These are phyloP conservation scores for Mucor saturninus DNA, from an alignment of 371 early-diverging fungal genomes.

Conservation along the genomic window DNA sequence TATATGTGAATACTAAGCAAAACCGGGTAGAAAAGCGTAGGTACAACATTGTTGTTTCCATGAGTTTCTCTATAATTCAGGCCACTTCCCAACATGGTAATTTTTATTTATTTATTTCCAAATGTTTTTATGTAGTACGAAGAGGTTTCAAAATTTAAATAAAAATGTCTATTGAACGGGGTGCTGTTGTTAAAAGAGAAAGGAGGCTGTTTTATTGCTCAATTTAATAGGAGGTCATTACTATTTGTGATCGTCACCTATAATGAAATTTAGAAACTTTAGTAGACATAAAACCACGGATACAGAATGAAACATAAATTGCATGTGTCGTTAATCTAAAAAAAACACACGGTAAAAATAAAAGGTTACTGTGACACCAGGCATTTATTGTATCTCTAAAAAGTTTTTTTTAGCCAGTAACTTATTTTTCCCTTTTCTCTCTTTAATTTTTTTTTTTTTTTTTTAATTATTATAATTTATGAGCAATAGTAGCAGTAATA, in stretches of 20 bases:
- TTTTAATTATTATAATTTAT: slow-evolving; percentile 2
- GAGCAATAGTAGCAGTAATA: not conserved
- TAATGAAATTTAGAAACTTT: not conserved
- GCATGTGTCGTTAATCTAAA: too few species aligned
- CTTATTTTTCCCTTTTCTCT: slow-evolving; percentile 5
- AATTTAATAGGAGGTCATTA: too few species aligned
- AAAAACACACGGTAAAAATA: not conserved
- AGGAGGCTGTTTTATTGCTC: too few species aligned
- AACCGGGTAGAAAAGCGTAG: too few species aligned
- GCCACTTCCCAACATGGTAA: not conserved
- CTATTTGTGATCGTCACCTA: too few species aligned
- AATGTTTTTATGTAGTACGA: not conserved
- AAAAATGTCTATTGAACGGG: too few species aligned
- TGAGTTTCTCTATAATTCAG: too few species aligned
- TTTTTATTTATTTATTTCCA: not conserved
- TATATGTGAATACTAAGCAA: too few species aligned
- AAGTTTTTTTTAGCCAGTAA: slow-evolving; percentile 3
- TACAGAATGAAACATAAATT: too few species aligned
- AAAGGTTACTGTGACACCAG: slow-evolving; percentile 1
- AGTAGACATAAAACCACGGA: not conserved
- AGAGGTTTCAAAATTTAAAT: too few species aligned
- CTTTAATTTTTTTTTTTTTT: slow-evolving; percentile 2
- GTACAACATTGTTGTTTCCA: too few species aligned
- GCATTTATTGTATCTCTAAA: slow-evolving; percentile 2
- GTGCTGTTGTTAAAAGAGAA: too few species aligned